Evolutionary conservation across 1,284 basidiomycete genomes (phyloP), one percentile per base, ranked within the genome.

Genomic region (Boletus mariae): DNA sequence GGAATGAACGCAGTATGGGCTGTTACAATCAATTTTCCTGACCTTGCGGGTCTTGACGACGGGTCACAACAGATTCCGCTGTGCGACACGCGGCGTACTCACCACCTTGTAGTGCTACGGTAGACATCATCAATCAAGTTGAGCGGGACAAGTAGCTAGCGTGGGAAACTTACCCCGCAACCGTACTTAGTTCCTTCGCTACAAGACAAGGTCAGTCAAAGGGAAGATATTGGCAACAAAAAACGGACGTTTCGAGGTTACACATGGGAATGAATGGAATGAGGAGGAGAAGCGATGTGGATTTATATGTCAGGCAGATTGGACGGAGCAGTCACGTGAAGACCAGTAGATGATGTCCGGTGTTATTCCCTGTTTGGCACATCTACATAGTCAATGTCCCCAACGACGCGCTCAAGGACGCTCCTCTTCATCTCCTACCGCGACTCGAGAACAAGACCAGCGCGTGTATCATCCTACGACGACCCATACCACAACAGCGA

Each of bases 391-490:
- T 53, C 67, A 23, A 69, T 70, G 70, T 64, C 63, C 48, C 77
- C 75, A 26, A 80, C 82, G 34, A 94, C 90, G 17, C 87, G 96
- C 60, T 95, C 92, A 1, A 75, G 96, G 47, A 98, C 96, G 3
- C 83, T 94, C 48, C 84, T 98, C 66, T 99, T 97, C 72, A 87
- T 98, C 54, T 98, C 94, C 10, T 94, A 94, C 71, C 83, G 96
- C 58, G 92, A 98, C 73, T 94, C 93, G 4, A 80, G 79, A 43
- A 73, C 83, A 17, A 74, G 76, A 29, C 72, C 80, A 0, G 77
- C 82, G 4, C 77, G 77, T 40, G 74, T 75, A 57, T 67, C 75
- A 43, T 71, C 71, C 47, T 75, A 74, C 63, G 70, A 78, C 60
- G 71, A 74, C 56, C 65, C 72, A 12, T 74, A 80, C 64, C 59